Conservation (phyloP, 2,329 filamentous ascomycete genomes). For the Ascochyta fabae region DNA sequence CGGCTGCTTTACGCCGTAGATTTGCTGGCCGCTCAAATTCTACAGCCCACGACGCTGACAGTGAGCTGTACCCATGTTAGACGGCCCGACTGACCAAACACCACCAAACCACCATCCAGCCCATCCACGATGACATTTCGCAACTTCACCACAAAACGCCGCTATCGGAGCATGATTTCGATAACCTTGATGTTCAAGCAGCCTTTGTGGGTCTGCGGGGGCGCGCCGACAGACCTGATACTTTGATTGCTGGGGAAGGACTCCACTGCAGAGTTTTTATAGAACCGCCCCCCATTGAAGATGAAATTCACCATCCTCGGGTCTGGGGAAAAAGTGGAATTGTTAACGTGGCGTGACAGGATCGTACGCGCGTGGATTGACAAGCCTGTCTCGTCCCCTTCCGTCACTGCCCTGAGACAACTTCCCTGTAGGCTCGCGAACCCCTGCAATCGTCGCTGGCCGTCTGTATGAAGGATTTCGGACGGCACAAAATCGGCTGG, state of each 20-base stretch:
- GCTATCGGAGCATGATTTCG: constrained; percentile 1
- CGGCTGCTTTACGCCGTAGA: too few species aligned
- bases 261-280: constrained; percentile 17
- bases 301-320: background rate
- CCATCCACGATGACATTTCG: background rate
- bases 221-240: background rate
- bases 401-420: too few species aligned
- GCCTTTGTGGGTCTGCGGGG: constrained; percentile 11
- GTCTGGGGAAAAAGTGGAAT: too few species aligned
- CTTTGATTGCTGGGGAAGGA: constrained; percentile 14
- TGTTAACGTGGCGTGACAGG: too few species aligned
- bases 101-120: background rate
- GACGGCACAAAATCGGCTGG: too few species aligned
- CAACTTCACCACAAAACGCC: background rate
- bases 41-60: background rate
- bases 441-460: too few species aligned
- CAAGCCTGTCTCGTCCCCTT: too few species aligned
- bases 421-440: too few species aligned
- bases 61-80: too few species aligned
- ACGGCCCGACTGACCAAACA: constrained; percentile 1
- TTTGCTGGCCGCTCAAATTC: background rate
- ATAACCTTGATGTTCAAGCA: background rate
- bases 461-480: too few species aligned
- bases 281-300: constrained; percentile 3
- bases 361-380: too few species aligned